phyloP scores from a whole-genome alignment of 192 early-diverging fungal species.

The Radiomyces spectabilis region DNA sequence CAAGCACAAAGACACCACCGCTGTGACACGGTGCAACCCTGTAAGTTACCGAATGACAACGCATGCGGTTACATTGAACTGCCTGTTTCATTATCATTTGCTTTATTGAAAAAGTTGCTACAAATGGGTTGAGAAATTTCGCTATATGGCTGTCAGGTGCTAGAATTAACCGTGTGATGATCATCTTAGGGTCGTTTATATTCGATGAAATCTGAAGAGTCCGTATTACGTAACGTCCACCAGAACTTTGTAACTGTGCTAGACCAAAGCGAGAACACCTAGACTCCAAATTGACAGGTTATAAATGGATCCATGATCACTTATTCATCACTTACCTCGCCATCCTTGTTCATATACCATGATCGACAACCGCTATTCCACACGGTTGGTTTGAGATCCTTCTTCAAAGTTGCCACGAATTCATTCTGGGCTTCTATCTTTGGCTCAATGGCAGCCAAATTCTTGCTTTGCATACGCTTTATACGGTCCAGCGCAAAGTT shows the following conservation, averaged over 20 bases:
- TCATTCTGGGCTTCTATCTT: conserved; percentile 22
- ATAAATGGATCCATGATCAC: background rate
- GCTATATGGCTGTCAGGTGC: too few species aligned
- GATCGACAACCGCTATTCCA: conserved; percentile 38
- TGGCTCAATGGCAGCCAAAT: conserved; percentile 26
- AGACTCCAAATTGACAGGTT: background rate
- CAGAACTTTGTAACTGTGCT: background rate
- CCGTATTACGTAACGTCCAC: background rate
- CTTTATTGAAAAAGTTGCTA: too few species aligned
- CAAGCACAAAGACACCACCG: too few species aligned
- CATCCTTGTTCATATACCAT: conserved; percentile 41
- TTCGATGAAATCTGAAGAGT: background rate
- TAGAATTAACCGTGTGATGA: too few species aligned
- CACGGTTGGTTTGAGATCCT: conserved; percentile 29
- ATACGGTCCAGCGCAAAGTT: conserved; percentile 34
- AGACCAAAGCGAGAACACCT: background rate
- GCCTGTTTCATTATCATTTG: too few species aligned
- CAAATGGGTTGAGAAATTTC: too few species aligned
- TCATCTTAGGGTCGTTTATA: too few species aligned
- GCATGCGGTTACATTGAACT: too few species aligned
- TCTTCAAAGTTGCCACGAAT: conserved; percentile 24
- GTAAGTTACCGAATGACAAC: too few species aligned
- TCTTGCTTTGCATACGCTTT: conserved; percentile 28
- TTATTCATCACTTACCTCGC: conserved; percentile 13
- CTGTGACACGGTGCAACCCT: too few species aligned